phyloP scores from a whole-genome alignment of 1,284 basidiomycete genomes.

The Puccinia triticina region DNA sequence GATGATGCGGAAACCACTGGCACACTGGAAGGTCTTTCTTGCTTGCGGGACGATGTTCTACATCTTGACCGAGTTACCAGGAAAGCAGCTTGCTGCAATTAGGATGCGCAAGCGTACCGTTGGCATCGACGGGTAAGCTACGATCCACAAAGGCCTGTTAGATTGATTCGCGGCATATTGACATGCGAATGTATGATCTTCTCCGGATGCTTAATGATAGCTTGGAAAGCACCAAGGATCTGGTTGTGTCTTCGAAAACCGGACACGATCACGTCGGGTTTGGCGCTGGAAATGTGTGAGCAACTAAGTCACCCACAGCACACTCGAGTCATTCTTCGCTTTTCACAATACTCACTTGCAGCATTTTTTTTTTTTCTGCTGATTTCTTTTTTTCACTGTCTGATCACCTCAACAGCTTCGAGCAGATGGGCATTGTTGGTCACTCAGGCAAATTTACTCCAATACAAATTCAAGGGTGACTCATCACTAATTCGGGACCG shows the following conservation, averaged over 20 bases:
- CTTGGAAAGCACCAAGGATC: no score
- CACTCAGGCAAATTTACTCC: neutral
- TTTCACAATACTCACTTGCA: neutral
- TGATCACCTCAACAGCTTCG: neutral
- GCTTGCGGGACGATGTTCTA: neutral
- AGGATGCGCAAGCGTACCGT: constrained; percentile 2
- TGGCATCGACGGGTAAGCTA: neutral
- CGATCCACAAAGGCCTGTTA: neutral
- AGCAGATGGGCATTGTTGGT: neutral
- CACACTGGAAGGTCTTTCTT: neutral
- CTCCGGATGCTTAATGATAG: no score
- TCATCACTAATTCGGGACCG: neutral
- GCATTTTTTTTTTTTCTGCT: no score
- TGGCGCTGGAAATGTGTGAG: no score
- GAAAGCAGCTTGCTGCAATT: neutral
- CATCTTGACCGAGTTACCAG: neutral
- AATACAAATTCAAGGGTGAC: neutral
- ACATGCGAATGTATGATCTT: no score
- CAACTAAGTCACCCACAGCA: neutral
- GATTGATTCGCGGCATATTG: no score
- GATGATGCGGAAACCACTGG: neutral
- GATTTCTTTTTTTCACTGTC: neutral
- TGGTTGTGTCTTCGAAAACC: no score
- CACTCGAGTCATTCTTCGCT: neutral
- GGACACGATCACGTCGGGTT: no score